phyloP scores from a whole-genome alignment of 768 basidiomycete genomes.

The Dacryopinax primogenitus region DNA sequence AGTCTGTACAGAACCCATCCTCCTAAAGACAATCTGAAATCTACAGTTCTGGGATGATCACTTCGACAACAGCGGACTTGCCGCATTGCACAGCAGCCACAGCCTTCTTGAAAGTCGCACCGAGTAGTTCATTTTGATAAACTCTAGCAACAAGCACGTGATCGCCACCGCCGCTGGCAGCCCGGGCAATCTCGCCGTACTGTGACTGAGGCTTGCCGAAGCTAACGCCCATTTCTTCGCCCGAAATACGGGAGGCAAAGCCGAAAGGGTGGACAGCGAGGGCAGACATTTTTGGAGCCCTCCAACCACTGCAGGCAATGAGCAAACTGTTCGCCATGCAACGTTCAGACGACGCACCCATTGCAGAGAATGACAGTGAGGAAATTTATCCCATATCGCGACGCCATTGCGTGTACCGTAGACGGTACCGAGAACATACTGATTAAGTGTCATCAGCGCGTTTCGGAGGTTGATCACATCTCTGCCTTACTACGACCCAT shows the following conservation, averaged over 20 bases:
- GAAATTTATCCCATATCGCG: conserved; percentile 26
- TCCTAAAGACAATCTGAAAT: not conserved
- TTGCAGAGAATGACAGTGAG: conserved; percentile 60
- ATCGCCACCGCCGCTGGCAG: not conserved
- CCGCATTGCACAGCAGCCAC: not conserved
- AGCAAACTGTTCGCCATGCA: not conserved
- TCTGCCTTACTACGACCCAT: conserved; percentile 35
- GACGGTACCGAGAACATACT: conserved; percentile 32
- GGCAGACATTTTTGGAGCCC: conserved; percentile 54
- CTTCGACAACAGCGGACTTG: not conserved
- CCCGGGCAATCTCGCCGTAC: not conserved
- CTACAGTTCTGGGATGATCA: not conserved
- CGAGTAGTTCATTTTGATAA: not conserved
- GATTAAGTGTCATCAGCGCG: conserved; percentile 36
- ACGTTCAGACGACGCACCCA: conserved; percentile 26
- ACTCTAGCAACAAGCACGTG: not conserved
- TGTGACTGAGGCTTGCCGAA: conserved; percentile 33
- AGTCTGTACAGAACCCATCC: not conserved
- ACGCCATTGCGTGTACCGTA: not conserved
- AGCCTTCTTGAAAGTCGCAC: not conserved
- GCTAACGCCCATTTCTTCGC: conserved; percentile 44
- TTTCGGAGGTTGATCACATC: conserved; percentile 42
- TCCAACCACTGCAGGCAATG: conserved; percentile 10
- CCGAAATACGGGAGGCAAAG: conserved; percentile 35
- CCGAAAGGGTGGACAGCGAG: conserved; percentile 50